phyloP scores from a whole-genome alignment of 1,284 basidiomycete genomes.

The Microbotryomycetes sp. region DNA sequence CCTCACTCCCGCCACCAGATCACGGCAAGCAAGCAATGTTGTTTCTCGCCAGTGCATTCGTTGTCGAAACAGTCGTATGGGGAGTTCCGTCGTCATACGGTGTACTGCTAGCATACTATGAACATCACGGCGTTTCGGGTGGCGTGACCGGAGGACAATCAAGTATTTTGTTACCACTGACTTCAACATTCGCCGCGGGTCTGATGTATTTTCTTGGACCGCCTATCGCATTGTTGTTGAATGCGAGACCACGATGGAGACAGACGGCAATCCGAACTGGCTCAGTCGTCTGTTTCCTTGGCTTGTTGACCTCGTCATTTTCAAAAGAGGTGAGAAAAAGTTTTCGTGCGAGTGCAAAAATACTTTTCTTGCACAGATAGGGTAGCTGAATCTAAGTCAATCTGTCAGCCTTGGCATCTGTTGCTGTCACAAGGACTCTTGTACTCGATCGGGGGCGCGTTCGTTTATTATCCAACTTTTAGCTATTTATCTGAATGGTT shows the following conservation, averaged over 20 bases:
- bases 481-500: constrained; percentile 49
- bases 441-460: constrained; percentile 44
- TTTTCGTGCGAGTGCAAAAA: not conserved
- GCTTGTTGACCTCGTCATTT: constrained; percentile 7
- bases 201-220: constrained; percentile 22
- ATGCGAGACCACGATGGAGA: constrained; percentile 17
- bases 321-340: constrained; percentile 6
- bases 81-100: constrained; percentile 43
- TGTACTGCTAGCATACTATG: constrained; percentile 18
- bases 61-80: constrained; percentile 47
- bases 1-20: constrained; percentile 2
- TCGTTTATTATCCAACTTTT: constrained; percentile 28
- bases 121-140: not conserved
- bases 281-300: constrained; percentile 1
- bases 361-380: too few species aligned
- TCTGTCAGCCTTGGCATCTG: constrained; percentile 40
- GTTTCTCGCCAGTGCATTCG: constrained; percentile 43
- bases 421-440: constrained; percentile 45
- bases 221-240: constrained; percentile 16
- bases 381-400: not conserved
- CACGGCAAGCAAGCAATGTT: constrained; percentile 12
- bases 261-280: constrained; percentile 9
- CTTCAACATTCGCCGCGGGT: constrained; percentile 4
- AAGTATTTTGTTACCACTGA: not conserved
- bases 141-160: too few species aligned